phyloP scores from a whole-genome alignment of 352 stramenopile species.

The Pythium dissotocum region DNA sequence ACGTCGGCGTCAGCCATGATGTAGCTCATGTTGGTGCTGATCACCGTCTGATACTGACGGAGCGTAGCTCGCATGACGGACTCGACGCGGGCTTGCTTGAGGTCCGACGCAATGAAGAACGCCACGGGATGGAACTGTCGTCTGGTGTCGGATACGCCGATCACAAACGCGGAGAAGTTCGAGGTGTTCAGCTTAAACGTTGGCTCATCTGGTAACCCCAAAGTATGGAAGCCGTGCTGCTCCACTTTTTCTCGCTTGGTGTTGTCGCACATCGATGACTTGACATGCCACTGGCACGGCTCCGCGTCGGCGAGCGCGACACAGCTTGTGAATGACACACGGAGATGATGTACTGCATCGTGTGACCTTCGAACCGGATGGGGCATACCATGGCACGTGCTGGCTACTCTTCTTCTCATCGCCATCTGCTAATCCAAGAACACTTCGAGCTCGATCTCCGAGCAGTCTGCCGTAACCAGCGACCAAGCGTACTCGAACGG shows the following conservation, averaged over 20 bases:
- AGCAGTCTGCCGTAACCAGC: not conserved
- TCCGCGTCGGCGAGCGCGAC: not conserved
- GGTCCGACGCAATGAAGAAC: constrained; percentile 4
- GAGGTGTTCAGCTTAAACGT: constrained; percentile 12
- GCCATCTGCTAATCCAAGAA: not conserved
- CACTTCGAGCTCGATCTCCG: not conserved
- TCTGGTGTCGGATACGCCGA: constrained; percentile 2
- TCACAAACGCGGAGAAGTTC: constrained; percentile 4
- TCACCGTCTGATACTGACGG: not conserved
- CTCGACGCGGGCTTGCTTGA: not conserved
- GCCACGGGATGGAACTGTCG: constrained; percentile 11
- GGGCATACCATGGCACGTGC: not conserved
- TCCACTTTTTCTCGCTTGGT: not conserved
- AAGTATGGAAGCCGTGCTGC: constrained; percentile 1
- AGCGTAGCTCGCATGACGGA: not conserved
- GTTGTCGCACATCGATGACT: not conserved
- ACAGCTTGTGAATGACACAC: not conserved
- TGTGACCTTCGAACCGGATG: not conserved
- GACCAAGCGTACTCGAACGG: not conserved
- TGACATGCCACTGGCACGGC: not conserved
- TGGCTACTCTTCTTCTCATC: constrained; percentile 8
- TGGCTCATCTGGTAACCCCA: not conserved
- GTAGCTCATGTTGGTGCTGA: not conserved
- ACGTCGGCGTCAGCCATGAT: constrained; percentile 2
- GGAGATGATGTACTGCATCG: constrained; percentile 3